These are phyloP conservation scores for Colletotrichum euphorbiae DNA, from an alignment of 2,329 filamentous ascomycete species.

Conservation along the genomic window DNA sequence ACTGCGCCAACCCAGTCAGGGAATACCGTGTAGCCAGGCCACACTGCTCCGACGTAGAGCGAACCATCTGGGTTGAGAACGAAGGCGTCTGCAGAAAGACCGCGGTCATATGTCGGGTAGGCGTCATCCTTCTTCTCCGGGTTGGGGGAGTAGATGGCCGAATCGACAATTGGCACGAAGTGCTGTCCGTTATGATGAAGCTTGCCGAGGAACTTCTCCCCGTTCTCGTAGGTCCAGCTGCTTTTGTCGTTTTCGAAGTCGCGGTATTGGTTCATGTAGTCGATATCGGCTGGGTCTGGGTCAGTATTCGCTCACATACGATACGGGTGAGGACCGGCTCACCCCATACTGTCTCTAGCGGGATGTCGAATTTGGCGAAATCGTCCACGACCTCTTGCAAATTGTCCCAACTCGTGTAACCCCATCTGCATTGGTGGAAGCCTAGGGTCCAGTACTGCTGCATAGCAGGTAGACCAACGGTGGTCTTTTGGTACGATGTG, in stretches of 20 bases:
- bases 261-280: conserved; percentile 74
- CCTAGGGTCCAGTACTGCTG: conserved; percentile 86
- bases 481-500: conserved; percentile 75
- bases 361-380: conserved; percentile 73
- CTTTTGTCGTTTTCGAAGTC: conserved; percentile 72
- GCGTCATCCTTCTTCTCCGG: conserved; percentile 69
- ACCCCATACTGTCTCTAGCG: conserved; percentile 78
- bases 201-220: conserved; percentile 69
- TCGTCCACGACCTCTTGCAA: conserved; percentile 75
- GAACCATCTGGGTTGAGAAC: conserved; percentile 70
- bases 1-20: conserved; percentile 76
- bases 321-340: background rate
- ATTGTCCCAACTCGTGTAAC: conserved; percentile 79
- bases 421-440: conserved; percentile 87
- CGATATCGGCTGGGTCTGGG: conserved; percentile 69
- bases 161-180: conserved; percentile 82
- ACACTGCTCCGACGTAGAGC: conserved; percentile 72
- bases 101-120: conserved; percentile 72
- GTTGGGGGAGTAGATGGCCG: conserved; percentile 77
- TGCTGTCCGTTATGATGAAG: conserved; percentile 74
- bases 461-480: conserved; percentile 79
- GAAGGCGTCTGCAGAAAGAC: conserved; percentile 64
- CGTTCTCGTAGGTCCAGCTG: conserved; percentile 67
- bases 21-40: conserved; percentile 79
- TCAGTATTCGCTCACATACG: background rate